These are phyloP conservation scores for Psilocybe azurescens DNA, from an alignment of 768 basidiomycete genomes.

Conservation along the genomic window DNA sequence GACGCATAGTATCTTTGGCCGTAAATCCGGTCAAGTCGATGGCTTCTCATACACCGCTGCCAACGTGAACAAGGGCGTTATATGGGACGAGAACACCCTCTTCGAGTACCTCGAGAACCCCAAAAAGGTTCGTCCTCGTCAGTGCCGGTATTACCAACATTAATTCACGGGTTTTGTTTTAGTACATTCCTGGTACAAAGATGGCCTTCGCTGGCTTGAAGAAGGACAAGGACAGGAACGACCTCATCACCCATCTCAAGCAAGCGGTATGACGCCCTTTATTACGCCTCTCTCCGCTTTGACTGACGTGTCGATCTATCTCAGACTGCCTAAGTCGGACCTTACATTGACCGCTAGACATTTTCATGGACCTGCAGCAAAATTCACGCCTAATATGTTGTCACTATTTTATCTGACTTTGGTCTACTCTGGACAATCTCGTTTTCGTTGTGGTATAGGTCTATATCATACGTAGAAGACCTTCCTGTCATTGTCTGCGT, in stretches of 20 bases:
- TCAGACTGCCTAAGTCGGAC: constrained; percentile 27
- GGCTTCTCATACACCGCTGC: constrained; percentile 93
- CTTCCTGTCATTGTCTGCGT: constrained; percentile 9
- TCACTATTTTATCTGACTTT: background rate
- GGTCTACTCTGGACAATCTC: constrained; percentile 1
- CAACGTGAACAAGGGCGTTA: constrained; percentile 93
- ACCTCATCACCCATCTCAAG: constrained; percentile 88
- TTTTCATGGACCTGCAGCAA: constrained; percentile 12
- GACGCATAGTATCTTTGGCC: constrained; percentile 72
- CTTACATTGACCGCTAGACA: constrained; percentile 10
- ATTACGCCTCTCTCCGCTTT: background rate
- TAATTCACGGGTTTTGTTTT: constrained; percentile 1
- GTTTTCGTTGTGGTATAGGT: constrained; percentile 17
- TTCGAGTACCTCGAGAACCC: constrained; percentile 98
- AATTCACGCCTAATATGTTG: constrained; percentile 18
- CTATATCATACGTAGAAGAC: constrained; percentile 23
- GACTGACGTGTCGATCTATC: background rate
- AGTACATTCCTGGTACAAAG: constrained; percentile 97
- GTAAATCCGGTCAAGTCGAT: constrained; percentile 84
- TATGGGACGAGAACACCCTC: constrained; percentile 86
- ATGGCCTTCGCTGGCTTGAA: constrained; percentile 99
- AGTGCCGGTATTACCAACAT: background rate
- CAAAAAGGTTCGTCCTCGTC: constrained; percentile 74
- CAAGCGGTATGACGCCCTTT: constrained; percentile 56
- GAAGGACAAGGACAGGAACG: constrained; percentile 97